Evolutionary conservation across 2,329 filamentous ascomycete species (phyloP), one percentile per base, ranked within the genome.

Genomic region (Neonectria sp.): DNA sequence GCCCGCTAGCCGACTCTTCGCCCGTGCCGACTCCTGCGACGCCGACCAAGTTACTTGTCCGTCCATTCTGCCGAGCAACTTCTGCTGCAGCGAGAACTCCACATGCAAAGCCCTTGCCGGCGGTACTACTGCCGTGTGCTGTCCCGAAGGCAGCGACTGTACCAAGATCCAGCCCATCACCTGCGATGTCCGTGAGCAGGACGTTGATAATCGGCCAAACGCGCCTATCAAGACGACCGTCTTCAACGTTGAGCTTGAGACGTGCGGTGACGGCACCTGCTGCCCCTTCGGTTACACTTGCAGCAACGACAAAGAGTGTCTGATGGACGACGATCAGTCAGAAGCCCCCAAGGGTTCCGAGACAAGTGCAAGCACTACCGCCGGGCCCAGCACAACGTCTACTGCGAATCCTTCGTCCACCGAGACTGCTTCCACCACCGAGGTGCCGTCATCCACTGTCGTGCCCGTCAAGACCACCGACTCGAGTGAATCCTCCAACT

Each of bases 261-360:
- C 80, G 24, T 95, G 93, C 73, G 90, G 87, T 15, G 77, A 73
- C 21, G 79, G 68, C 72, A 60, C 27, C 51, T 95, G 92, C 80
- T 95, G 93, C 76, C 92, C 93, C 0, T 91, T 91, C 78, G 93
- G 93, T 3, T 95, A 91, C 80, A 81, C 83, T 2, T 95, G 93
- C 80, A 79, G 86, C 40, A 77, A 76, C 59, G 81, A 81, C n/a
- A 68, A 79, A 56, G 65, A 82, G 68, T 94, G 92, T 73, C 77
- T 83, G 12, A 83, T 81, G 72, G 79, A 90, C 68, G 68, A 80
- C 17, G 85, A 91, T 73, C 87, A 91, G 74, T 78, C 79, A 9
- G 69, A 77, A 35, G n/a, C 71, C 45, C 82, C 82, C 25, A 81
- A 78, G 60, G 76, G 74, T 2, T 63, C 78, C 2, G 63, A 76